These are phyloP conservation scores for Dactylellina drechsleri DNA, from an alignment of 2,329 filamentous ascomycete species.

Conservation along the genomic window DNA sequence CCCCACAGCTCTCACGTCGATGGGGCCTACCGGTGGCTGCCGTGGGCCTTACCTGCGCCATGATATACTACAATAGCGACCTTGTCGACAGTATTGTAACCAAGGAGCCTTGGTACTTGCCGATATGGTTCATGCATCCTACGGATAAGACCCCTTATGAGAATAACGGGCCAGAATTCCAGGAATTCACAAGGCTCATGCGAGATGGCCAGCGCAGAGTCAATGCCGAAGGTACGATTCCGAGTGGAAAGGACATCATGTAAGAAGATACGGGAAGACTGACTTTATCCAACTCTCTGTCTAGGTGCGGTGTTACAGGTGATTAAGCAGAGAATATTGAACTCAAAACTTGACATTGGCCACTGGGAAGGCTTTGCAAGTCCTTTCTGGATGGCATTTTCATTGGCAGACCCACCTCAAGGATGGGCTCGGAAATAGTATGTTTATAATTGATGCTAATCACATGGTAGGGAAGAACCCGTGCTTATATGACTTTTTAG, in stretches of 20 bases:
- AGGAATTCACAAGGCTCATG: constrained; percentile 34
- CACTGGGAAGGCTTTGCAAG: constrained; percentile 47
- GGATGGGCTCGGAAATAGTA: constrained; percentile 45
- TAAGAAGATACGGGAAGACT: neutral
- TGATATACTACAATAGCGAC: constrained; percentile 43
- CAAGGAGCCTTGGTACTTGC: constrained; percentile 42
- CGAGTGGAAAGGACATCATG: too few species aligned
- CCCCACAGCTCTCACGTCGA: constrained; percentile 19
- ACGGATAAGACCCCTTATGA: constrained; percentile 31
- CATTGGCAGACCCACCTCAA: constrained; percentile 22
- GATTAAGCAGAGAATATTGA: constrained; percentile 23
- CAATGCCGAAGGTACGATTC: constrained; percentile 36
- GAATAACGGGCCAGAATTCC: constrained; percentile 28
- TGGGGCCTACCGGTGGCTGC: constrained; percentile 39
- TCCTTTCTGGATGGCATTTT: constrained; percentile 51
- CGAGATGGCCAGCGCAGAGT: constrained; percentile 25
- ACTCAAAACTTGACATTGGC: constrained; percentile 39
- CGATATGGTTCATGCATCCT: constrained; percentile 49
- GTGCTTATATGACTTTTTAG: constrained; percentile 23
- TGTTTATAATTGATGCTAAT: neutral
- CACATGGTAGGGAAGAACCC: neutral
- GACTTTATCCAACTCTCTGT: neutral
- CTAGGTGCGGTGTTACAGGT: constrained; percentile 35
- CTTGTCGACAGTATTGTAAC: constrained; percentile 36
- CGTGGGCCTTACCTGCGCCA: constrained; percentile 24